These are phyloP conservation scores for Gastrodia elata DNA, from an alignment of 106 monocot species.

Conservation along the genomic window DNA sequence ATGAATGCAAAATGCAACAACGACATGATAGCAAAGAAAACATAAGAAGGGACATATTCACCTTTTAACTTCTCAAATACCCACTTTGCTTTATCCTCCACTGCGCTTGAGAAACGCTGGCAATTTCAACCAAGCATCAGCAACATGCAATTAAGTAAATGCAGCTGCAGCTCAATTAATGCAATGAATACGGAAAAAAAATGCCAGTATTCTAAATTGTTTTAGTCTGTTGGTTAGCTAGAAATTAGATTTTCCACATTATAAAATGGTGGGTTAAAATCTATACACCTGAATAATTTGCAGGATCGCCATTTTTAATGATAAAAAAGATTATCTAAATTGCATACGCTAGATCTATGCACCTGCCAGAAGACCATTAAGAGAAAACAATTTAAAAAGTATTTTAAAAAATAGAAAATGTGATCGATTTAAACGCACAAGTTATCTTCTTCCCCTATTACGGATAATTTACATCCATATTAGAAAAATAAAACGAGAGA, in stretches of 20 bases:
- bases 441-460: not conserved
- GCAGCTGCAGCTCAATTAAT: not conserved
- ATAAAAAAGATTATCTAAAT: not conserved
- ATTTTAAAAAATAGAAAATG: not conserved
- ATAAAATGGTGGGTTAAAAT: too few species aligned
- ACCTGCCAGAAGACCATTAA: not conserved
- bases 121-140: constrained; percentile 10
- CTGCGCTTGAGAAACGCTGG: constrained; percentile 79
- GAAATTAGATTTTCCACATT: too few species aligned
- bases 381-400: not conserved
- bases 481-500: not conserved
- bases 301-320: too few species aligned
- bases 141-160: constrained; percentile 1
- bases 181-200: not conserved
- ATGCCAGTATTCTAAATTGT: not conserved
- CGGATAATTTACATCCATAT: not conserved
- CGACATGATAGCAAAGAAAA: not conserved
- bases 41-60: constrained; percentile 9
- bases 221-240: too few species aligned
- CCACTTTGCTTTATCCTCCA: constrained; percentile 98
- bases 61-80: constrained; percentile 95
- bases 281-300: too few species aligned
- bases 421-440: not conserved
- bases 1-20: not conserved
- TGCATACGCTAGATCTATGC: not conserved